Conservation (phyloP, 73 alveolate species). For the Durusdinium trenchii region DNA sequence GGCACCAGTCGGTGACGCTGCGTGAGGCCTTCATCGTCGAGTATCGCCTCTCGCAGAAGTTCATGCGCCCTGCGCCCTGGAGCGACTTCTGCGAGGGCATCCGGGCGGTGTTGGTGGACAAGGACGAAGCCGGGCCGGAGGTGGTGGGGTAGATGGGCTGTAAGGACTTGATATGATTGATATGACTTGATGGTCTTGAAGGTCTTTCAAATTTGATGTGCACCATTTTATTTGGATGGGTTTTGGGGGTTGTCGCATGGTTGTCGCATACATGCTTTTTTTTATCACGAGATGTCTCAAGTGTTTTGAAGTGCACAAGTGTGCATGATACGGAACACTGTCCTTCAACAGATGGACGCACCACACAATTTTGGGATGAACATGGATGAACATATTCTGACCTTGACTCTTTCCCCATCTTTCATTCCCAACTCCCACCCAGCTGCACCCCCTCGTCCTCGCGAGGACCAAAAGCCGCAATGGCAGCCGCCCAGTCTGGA, state of each 20-base stretch:
- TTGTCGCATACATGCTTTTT: neutral
- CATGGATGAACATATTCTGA: neutral
- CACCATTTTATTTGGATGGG: neutral
- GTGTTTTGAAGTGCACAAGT: neutral
- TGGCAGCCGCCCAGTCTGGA: constrained; percentile 70
- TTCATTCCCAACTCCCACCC: no score
- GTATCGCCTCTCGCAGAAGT: constrained; percentile 72
- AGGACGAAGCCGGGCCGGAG: neutral
- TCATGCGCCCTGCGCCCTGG: constrained; percentile 62
- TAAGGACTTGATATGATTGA: neutral
- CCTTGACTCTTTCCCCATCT: no score
- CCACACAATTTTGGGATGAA: neutral
- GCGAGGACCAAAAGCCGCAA: constrained; percentile 33
- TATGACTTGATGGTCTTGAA: neutral
- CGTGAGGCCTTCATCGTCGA: constrained; percentile 69
- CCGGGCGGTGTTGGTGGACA: constrained; percentile 93
- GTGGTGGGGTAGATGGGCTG: neutral
- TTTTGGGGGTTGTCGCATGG: no score
- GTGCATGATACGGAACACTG: no score
- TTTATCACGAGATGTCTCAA: neutral
- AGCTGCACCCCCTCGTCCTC: no score
- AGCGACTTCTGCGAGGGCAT: constrained; percentile 91
- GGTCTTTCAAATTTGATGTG: neutral
- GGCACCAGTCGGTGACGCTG: constrained; percentile 51
- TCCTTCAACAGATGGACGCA: neutral